A percentile compares a stretch with the other conserved stretches of the same genome.
phyloP scores from a whole-genome alignment of 495 filamentous ascomycete species.

The Aspergillus haitiensis region DNA sequence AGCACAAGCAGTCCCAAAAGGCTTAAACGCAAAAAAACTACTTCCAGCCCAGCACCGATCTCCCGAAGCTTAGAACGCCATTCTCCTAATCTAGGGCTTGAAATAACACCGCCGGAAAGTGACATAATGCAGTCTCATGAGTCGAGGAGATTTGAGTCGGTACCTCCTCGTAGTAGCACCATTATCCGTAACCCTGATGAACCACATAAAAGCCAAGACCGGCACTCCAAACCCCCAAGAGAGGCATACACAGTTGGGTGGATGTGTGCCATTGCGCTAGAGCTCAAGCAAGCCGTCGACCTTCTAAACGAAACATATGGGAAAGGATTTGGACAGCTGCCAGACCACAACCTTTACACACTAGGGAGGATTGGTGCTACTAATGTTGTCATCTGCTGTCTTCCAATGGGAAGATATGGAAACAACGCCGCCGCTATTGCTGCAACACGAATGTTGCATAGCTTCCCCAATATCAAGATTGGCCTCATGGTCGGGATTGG shows the following conservation, averaged over 20 bases:
- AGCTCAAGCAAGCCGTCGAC: not conserved
- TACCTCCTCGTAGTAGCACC: no score
- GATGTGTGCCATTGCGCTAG: not conserved
- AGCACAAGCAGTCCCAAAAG: no score
- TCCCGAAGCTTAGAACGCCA: no score
- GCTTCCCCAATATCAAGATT: not conserved
- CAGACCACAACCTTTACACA: not conserved
- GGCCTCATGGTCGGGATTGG: slow-evolving; percentile 46
- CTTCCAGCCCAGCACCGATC: no score
- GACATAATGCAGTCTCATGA: no score
- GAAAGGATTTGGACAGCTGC: not conserved
- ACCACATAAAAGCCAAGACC: no score
- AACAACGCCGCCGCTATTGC: not conserved
- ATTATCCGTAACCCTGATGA: no score
- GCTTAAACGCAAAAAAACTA: no score
- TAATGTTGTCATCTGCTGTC: not conserved
- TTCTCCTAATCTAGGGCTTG: no score
- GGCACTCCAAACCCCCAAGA: no score
- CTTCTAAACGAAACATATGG: not conserved
- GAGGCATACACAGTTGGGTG: not conserved
- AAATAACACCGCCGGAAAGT: no score
- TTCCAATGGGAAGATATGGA: not conserved
- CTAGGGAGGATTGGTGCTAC: not conserved
- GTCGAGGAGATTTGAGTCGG: no score
- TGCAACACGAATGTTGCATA: not conserved